A percentile compares a stretch with the other conserved stretches of the same genome.
Evolutionary conservation across 805 yeast genomes (phyloP).

Genomic region (Myxozyma geophila): DNA sequence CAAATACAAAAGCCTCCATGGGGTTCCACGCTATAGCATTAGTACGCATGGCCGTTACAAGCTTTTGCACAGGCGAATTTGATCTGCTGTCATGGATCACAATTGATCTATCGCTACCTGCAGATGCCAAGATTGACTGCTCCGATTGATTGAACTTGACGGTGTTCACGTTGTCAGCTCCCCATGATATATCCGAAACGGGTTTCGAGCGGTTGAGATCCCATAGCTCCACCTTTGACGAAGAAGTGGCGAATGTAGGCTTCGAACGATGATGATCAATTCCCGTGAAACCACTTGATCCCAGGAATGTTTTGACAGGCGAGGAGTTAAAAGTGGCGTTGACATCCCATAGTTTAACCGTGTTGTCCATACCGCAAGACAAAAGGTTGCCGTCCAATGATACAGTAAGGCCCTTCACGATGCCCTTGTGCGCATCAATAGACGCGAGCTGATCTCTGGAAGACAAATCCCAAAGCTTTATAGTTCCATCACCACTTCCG

Average conservation of each 20-base stretch:
- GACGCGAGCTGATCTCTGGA: slow-evolving; percentile 74
- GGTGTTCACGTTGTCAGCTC: slow-evolving; percentile 84
- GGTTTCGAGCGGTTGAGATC: slow-evolving; percentile 80
- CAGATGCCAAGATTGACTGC: slow-evolving; percentile 82
- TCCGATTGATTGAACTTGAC: slow-evolving; percentile 91
- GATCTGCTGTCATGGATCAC: slow-evolving; percentile 91
- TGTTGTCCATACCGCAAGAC: slow-evolving; percentile 90
- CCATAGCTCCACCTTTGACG: slow-evolving; percentile 91
- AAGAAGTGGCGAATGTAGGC: slow-evolving; percentile 84
- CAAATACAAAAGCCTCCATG: slow-evolving; percentile 94
- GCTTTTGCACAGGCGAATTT: slow-evolving; percentile 87
- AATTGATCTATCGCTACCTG: slow-evolving; percentile 88
- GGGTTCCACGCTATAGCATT: slow-evolving; percentile 96
- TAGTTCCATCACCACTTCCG: slow-evolving; percentile 93
- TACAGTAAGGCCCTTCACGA: slow-evolving; percentile 82
- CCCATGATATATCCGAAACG: slow-evolving; percentile 84
- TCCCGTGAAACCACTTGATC: slow-evolving; percentile 82
- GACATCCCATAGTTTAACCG: slow-evolving; percentile 87
- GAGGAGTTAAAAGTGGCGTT: slow-evolving; percentile 47
- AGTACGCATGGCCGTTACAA: slow-evolving; percentile 78
- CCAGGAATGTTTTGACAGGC: slow-evolving; percentile 75
- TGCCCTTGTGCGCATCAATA: slow-evolving; percentile 87
- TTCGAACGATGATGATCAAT: slow-evolving; percentile 84
- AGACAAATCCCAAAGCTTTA: slow-evolving; percentile 91
- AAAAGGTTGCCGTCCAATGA: slow-evolving; percentile 66